Evolutionary conservation across 306 rosid species (phyloP), one percentile per base, ranked within the genome.

Genomic region (Cicer judaicum): DNA sequence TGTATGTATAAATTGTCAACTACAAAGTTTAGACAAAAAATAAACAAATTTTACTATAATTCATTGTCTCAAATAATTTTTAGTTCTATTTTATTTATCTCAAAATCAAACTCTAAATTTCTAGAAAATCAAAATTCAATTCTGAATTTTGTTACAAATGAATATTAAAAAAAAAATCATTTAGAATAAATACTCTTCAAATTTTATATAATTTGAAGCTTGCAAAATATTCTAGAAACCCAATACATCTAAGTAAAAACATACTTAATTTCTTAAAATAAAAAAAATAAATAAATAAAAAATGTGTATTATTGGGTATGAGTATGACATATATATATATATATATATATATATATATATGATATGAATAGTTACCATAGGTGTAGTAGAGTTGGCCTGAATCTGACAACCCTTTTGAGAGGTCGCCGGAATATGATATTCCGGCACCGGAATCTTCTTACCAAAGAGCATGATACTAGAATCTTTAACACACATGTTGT

Each of bases 391-490:
- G 60, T 62, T 79, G 57, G 79, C 36, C 34, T 69, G 80, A 85
- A 81, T 78, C 78, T 78, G 84, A 78, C 48, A 80, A 47, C 55
- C 75, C 74, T 52, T 21, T 42, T 48, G 61, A 73, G 78, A 74
- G 63, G 7, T 49, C 1, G 50, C 74, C 79, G 79, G 85, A 83
- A 70, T 81, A 77, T 78, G 90, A 68, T 44, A 84, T 70, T 78
- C 82, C 56, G 86, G 78, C 64, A 87, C 64, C 3, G 88, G 80
- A 78, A 91, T 87, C 68, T 84, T 89, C 73, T 78, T 77, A 1
- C 97, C 97, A 63, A 89, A 91, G 78, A 91, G 97, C 85, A 72
- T 91, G 39, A 91, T 72, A 62, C 79, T 87, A 42, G 74, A 84
- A 88, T 88, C 88, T 69, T 68, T 74, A 69, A 42, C 56, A 53